Conservation (phyloP, 805 yeast species). For the Candida glaebosa region DNA sequence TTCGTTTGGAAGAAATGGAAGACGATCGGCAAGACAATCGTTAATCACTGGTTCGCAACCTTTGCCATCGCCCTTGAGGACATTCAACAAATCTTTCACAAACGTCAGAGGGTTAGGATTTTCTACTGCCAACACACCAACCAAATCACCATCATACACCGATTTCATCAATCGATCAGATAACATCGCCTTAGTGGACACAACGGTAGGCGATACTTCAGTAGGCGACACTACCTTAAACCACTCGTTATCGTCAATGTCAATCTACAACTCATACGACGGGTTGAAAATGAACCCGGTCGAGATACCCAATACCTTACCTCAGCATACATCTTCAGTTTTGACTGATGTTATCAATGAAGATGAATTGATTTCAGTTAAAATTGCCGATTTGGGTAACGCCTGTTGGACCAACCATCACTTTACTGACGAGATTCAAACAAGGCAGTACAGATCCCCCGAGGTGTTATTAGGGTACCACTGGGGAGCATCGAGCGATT, state of each 20-base stretch:
- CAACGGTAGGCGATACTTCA: neutral
- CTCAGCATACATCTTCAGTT: conserved; percentile 4
- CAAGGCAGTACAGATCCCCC: conserved; percentile 65
- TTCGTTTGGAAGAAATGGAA: conserved; percentile 39
- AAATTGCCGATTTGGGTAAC: conserved; percentile 69
- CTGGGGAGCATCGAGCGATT: conserved; percentile 95
- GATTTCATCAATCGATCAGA: conserved; percentile 2
- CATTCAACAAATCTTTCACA: conserved; percentile 43
- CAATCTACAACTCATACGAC: conserved; percentile 28
- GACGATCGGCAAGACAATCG: conserved; percentile 69
- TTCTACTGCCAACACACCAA: conserved; percentile 41
- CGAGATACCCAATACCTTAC: conserved; percentile 11
- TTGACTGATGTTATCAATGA: conserved; percentile 22
- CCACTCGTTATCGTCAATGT: conserved; percentile 40
- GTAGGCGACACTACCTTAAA: conserved; percentile 25
- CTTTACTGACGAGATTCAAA: conserved; percentile 66
- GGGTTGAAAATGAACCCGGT: conserved; percentile 16
- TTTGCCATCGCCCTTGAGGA: conserved; percentile 79
- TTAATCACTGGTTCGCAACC: conserved; percentile 91
- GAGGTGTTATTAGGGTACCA: conserved; percentile 65
- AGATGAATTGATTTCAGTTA: conserved; percentile 59
- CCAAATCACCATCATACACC: conserved; percentile 13
- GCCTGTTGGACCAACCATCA: conserved; percentile 64
- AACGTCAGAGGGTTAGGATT: conserved; percentile 33
- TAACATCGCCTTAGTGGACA: neutral